Evolutionary conservation across 2,329 filamentous ascomycete genomes (phyloP).

Genomic region (Talaromyces amestolkiae): DNA sequence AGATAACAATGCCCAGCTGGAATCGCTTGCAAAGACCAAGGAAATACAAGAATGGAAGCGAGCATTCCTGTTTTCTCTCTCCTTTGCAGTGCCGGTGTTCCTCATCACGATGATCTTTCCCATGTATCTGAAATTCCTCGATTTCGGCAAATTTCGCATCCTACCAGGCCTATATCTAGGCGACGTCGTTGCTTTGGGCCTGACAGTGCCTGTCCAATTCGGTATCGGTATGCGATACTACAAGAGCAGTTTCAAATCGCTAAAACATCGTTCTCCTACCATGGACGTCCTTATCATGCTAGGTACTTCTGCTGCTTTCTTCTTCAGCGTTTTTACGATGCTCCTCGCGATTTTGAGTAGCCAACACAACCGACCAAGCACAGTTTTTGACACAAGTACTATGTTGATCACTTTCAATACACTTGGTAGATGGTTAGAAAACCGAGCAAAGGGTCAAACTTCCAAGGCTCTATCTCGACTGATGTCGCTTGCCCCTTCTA

Average conservation of each 20-base stretch:
- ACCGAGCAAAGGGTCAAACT: slow-evolving; percentile 91
- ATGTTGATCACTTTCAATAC: slow-evolving; percentile 98
- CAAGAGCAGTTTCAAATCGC: slow-evolving; percentile 83
- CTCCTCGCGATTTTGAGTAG: slow-evolving; percentile 70
- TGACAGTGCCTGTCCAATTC: slow-evolving; percentile 94
- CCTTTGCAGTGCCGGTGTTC: slow-evolving; percentile 87
- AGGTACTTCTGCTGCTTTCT: slow-evolving; percentile 92
- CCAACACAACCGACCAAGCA: slow-evolving; percentile 77
- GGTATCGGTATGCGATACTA: slow-evolving; percentile 96
- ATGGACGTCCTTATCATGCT: slow-evolving; percentile 97
- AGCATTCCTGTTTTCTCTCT: slow-evolving; percentile 73
- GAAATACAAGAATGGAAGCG: slow-evolving; percentile 91
- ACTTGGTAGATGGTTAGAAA: slow-evolving; percentile 86
- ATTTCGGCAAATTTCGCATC: slow-evolving; percentile 70
- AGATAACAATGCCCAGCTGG: slow-evolving; percentile 93
- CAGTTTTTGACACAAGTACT: slow-evolving; percentile 94
- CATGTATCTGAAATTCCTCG: slow-evolving; percentile 72
- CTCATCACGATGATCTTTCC: slow-evolving; percentile 90
- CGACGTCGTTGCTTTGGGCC: slow-evolving; percentile 75
- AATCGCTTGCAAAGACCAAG: slow-evolving; percentile 92
- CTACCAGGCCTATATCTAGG: slow-evolving; percentile 79
- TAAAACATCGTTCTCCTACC: slow-evolving; percentile 86
- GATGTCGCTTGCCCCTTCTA: slow-evolving; percentile 94
- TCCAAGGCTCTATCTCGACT: slow-evolving; percentile 88
- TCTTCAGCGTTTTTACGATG: slow-evolving; percentile 90